Evolutionary conservation across 2,329 filamentous ascomycete species (phyloP).

Genomic region (Plenodomus lindquistii): DNA sequence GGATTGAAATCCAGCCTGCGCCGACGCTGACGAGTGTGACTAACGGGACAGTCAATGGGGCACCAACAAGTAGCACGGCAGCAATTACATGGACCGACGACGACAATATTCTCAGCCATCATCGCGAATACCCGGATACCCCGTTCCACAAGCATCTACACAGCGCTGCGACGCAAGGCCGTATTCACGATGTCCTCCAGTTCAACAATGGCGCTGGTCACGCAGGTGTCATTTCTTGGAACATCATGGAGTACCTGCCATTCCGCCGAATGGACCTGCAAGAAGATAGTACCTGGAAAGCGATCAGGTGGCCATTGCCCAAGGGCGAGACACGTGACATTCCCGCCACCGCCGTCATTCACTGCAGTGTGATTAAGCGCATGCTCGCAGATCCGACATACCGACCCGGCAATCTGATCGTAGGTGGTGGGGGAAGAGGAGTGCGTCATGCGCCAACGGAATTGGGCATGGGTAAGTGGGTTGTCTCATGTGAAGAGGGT

Average conservation of each 20-base stretch:
- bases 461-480: conserved; percentile 74
- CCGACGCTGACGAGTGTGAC: neutral
- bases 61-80: conserved; percentile 2
- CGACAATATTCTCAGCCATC: conserved; percentile 17
- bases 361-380: conserved; percentile 73
- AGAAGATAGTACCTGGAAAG: conserved; percentile 73
- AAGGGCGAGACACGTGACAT: conserved; percentile 79
- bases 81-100: conserved; percentile 15
- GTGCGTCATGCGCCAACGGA: conserved; percentile 62
- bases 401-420: conserved; percentile 76
- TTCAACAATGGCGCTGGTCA: conserved; percentile 63
- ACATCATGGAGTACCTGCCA: conserved; percentile 78
- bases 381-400: conserved; percentile 68
- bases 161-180: conserved; percentile 56
- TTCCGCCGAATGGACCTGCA: conserved; percentile 81
- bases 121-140: conserved; percentile 25
- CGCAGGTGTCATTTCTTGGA: conserved; percentile 68
- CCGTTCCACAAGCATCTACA: conserved; percentile 63
- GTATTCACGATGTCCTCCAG: conserved; percentile 72
- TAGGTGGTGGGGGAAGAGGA: conserved; percentile 77
- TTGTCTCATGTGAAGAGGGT: conserved; percentile 64
- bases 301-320: conserved; percentile 79
- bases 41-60: neutral
- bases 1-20: conserved; percentile 36
- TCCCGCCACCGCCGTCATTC: conserved; percentile 69